Evolutionary conservation across 352 stramenopile species (phyloP).

Genomic region (Globisporangium polare): DNA sequence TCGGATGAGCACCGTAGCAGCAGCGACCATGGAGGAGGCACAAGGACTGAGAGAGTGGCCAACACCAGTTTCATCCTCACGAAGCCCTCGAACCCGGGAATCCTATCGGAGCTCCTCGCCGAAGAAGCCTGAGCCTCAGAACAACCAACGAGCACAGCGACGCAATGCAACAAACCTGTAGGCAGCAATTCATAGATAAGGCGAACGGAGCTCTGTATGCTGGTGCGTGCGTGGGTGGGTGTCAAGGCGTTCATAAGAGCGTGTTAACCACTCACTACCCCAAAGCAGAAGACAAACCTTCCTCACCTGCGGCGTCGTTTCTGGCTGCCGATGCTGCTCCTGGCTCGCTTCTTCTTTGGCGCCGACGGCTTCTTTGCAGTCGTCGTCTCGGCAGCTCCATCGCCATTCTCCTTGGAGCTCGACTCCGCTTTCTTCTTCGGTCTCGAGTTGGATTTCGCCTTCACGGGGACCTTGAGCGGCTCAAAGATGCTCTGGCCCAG

Average conservation of each 20-base stretch:
- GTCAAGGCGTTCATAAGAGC: neutral
- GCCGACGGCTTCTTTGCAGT: neutral
- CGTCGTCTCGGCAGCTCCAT: neutral
- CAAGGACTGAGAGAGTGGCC: neutral
- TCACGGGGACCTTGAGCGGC: conserved; percentile 45
- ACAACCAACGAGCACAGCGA: neutral
- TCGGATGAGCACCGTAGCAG: neutral
- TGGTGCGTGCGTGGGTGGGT: neutral
- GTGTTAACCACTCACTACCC: neutral
- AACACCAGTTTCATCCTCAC: neutral
- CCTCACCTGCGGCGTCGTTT: conserved; percentile 43
- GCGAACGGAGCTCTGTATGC: neutral
- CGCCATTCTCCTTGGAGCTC: neutral
- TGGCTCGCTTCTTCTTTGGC: conserved; percentile 24
- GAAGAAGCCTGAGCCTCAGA: neutral
- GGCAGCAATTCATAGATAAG: neutral
- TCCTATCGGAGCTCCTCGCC: neutral
- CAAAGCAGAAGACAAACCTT: neutral
- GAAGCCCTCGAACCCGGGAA: neutral
- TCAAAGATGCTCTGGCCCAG: conserved; percentile 71
- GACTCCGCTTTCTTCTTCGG: conserved; percentile 26
- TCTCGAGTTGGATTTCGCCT: conserved; percentile 28
- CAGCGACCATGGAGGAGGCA: neutral
- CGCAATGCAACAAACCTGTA: neutral
- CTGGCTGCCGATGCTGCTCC: conserved; percentile 29